Conservation (phyloP, 1,284 basidiomycete species). For the Anthracocystis walkeri region DNA sequence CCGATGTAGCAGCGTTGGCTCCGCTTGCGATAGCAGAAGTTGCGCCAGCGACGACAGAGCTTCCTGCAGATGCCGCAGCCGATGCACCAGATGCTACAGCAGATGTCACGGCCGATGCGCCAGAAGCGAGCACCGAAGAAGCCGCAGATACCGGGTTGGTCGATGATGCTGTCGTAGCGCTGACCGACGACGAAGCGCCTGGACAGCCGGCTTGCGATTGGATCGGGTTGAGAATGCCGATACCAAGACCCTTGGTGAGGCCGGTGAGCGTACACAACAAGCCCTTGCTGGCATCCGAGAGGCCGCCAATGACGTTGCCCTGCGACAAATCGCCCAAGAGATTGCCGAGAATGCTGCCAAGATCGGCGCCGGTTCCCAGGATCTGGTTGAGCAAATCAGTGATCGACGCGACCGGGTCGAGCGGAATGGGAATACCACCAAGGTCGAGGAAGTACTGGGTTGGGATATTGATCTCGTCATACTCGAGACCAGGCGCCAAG, state of each 20-base stretch:
- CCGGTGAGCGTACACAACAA: conserved; percentile 20
- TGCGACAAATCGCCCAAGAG: conserved; percentile 12
- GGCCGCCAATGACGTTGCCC: conserved; percentile 27
- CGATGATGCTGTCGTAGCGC: conserved; percentile 7
- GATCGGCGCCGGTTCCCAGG: neutral
- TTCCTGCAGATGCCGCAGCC: conserved; percentile 6
- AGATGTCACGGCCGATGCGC: conserved; percentile 1
- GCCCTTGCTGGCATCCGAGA: conserved; percentile 14
- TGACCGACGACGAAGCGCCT: conserved; percentile 17
- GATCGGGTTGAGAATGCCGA: conserved; percentile 21
- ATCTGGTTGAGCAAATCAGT: conserved; percentile 17
- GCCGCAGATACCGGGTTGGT: conserved; percentile 13
- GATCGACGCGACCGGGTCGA: conserved; percentile 18
- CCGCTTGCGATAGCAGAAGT: neutral
- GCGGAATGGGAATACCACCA: conserved; percentile 16
- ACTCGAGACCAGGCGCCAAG: conserved; percentile 40
- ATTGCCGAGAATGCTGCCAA: conserved; percentile 10
- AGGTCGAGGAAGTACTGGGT: conserved; percentile 42
- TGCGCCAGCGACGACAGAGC: neutral
- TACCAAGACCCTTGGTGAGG: conserved; percentile 7
- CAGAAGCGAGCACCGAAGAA: neutral
- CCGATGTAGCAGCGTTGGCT: neutral
- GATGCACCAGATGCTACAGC: neutral
- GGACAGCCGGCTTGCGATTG: conserved; percentile 29
- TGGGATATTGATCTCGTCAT: conserved; percentile 51